Evolutionary conservation across 148 eudicot species (phyloP).

Genomic region (Silene uniflora): DNA sequence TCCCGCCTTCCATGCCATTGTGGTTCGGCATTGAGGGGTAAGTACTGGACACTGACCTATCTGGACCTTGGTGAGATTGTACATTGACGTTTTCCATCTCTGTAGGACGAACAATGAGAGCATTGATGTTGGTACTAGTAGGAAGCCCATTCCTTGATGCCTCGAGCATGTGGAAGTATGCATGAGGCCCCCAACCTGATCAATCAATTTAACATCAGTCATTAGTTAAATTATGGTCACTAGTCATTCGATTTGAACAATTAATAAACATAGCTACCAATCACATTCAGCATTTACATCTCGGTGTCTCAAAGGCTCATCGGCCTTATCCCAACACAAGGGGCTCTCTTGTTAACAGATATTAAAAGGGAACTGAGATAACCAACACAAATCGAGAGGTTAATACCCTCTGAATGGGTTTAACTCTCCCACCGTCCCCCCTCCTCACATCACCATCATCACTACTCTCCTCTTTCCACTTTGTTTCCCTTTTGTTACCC

Average conservation of each 20-base stretch:
- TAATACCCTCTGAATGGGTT: no score
- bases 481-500: no score
- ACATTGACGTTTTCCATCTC: constrained; percentile 10
- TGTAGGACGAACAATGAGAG: constrained; percentile 9
- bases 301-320: background rate
- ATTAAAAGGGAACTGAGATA: no score
- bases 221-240: no score
- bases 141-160: constrained; percentile 15
- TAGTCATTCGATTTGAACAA: background rate
- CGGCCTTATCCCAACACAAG: no score
- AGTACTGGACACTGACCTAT: background rate
- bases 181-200: constrained; percentile 17
- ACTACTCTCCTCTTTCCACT: no score
- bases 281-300: background rate
- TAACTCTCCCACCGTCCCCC: no score
- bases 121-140: constrained; percentile 3
- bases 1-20: constrained; percentile 28
- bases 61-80: constrained; percentile 13
- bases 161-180: constrained; percentile 17
- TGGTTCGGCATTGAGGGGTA: background rate
- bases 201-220: no score
- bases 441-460: no score
- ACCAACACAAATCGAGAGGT: no score
- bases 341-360: no score
- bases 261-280: background rate